Evolutionary conservation across 331 rosid genomes (phyloP).

Genomic region (Erythrophleum ivorense): DNA sequence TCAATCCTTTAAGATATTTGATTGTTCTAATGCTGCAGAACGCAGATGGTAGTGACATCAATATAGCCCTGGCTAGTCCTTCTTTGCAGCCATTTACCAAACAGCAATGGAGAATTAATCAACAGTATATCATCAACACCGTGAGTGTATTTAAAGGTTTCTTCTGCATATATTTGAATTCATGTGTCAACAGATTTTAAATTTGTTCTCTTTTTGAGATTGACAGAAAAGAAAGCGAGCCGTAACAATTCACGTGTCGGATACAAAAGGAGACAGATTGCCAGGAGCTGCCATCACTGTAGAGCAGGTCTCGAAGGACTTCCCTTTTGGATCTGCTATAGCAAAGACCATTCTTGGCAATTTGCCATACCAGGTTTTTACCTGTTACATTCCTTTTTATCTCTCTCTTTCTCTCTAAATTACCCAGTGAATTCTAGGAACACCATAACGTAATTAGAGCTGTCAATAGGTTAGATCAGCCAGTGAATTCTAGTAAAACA

Average conservation of each 20-base stretch:
- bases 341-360: conserved; percentile 82
- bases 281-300: conserved; percentile 59
- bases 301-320: conserved; percentile 73
- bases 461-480: too few species aligned
- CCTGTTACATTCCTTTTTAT: neutral
- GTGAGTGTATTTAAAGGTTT: conserved; percentile 47
- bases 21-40: conserved; percentile 43
- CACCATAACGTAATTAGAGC: neutral
- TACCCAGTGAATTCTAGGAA: neutral
- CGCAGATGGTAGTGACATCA: conserved; percentile 45
- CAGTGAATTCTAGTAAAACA: too few species aligned
- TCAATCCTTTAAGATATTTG: neutral
- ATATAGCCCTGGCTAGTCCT: conserved; percentile 56
- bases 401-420: too few species aligned
- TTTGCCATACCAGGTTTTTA: conserved; percentile 74
- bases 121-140: conserved; percentile 69
- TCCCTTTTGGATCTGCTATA: conserved; percentile 92
- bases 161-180: neutral
- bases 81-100: conserved; percentile 79
- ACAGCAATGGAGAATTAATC: conserved; percentile 75
- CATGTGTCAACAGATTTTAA: neutral
- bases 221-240: conserved; percentile 79
- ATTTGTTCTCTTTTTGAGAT: conserved; percentile 2
- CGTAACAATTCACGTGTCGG: conserved; percentile 72
- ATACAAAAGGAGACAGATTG: conserved; percentile 59